Percentiles rank a stretch among this genome's conserved stretches.
Conservation (phyloP, 202 grass and related monocot genomes). For the Saccharum hybrid region DNA sequence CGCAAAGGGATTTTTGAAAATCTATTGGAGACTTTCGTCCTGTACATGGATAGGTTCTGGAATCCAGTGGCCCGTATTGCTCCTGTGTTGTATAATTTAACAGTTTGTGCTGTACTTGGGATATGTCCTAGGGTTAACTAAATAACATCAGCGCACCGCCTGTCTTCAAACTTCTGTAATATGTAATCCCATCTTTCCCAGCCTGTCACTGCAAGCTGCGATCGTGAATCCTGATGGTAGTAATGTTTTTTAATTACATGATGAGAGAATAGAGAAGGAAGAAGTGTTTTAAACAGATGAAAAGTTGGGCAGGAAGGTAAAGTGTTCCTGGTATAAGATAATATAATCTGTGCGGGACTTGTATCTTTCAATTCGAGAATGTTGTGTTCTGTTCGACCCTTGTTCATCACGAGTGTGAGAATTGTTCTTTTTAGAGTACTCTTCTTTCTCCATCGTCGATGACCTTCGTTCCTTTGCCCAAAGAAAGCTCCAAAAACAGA, state of each 20-base stretch:
- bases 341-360: not conserved
- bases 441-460: not conserved
- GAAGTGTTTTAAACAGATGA: not conserved
- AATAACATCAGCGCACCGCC: not conserved
- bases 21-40: not conserved
- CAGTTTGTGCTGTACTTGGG: conserved; percentile 1
- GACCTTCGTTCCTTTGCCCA: conserved; percentile 30
- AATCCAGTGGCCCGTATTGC: not conserved
- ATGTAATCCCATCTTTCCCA: conserved; percentile 9
- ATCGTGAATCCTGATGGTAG: not conserved
- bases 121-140: conserved; percentile 19
- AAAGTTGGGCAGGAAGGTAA: not conserved
- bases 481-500: conserved; percentile 41
- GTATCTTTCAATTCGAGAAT: conserved; percentile 12
- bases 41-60: conserved; percentile 45
- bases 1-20: conserved; percentile 41
- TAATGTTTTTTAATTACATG: not conserved
- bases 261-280: conserved; percentile 8
- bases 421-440: not conserved
- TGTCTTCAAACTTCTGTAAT: not conserved
- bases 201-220: not conserved
- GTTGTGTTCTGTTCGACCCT: not conserved
- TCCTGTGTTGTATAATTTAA: conserved; percentile 39
- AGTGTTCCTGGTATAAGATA: not conserved
- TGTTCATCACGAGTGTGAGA: conserved; percentile 18